A percentile compares a stretch with the other conserved stretches of the same genome.
Conservation (phyloP, 2,329 filamentous ascomycete genomes). For the Chrysoporthe puriensis region DNA sequence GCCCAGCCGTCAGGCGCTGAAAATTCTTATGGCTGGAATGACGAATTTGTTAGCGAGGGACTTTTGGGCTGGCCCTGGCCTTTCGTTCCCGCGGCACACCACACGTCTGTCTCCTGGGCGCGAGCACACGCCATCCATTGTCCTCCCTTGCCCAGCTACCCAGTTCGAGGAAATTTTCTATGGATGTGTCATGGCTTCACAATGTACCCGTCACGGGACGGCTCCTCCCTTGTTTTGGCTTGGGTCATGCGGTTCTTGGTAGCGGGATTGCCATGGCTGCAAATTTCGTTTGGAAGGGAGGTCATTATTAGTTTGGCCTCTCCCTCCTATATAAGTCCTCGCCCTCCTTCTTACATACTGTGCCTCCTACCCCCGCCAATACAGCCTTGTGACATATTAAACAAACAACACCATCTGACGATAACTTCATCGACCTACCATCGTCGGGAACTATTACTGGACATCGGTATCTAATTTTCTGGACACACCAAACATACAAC, state of each 20-base stretch:
- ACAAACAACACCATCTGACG: background rate
- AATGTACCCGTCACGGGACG: slow-evolving; percentile 10
- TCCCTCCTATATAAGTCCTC: slow-evolving; percentile 8
- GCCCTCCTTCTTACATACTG: slow-evolving; percentile 13
- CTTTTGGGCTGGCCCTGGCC: background rate
- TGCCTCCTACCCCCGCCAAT: background rate
- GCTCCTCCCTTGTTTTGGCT: slow-evolving; percentile 2
- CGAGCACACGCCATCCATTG: background rate
- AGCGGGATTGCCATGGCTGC: slow-evolving; percentile 7
- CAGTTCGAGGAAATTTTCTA: background rate
- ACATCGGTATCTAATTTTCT: background rate
- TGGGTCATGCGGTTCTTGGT: slow-evolving; percentile 1
- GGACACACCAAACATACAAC: background rate
- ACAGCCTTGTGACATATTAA: background rate
- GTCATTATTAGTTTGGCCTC: background rate
- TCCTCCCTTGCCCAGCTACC: background rate
- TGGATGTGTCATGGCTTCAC: slow-evolving; percentile 11
- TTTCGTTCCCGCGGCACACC: background rate
- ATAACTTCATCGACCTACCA: background rate
- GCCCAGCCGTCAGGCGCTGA: slow-evolving; percentile 19
- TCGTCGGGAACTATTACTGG: background rate
- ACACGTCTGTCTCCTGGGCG: background rate
- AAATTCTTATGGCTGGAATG: background rate
- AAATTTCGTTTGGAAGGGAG: slow-evolving; percentile 18
- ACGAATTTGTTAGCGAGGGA: slow-evolving; percentile 2